Base-by-base conservation (phyloP, 192 early-diverging fungal species). In the Lunasporangiospora selenospora region DNA sequence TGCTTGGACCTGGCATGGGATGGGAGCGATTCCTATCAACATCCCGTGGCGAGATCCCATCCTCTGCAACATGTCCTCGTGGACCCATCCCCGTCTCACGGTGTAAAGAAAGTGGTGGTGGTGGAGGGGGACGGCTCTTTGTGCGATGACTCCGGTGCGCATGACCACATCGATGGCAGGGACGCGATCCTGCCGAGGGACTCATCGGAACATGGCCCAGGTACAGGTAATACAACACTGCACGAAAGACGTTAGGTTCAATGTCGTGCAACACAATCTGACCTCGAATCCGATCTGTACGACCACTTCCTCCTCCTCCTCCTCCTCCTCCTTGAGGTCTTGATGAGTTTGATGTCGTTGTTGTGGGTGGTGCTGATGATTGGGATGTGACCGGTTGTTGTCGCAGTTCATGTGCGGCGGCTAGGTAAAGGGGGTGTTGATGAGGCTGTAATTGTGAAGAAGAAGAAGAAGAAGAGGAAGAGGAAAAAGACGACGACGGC, bases 201-300 rank as follows among this genome's bases (percentile, higher is more conserved):
- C 44, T 45, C 3, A 36, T 18, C 3, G 69, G 69, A 23, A 73
- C 31, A 31, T 73, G 69, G 2, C 69, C 69, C 31, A 73, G 58
- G 26, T 73, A 73, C 69, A 73, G 62, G 61, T 45, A 73, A 26
- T 73, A 55, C 31, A 73, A 7, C 9, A 73, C 37, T 7, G 69
- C 69, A 6, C 61, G 53, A 30, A 73, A 53, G 0, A 58, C 54
- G 15, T 52, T 56, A 1, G 69, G 36, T 15, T 31, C 15, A 9
- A 38, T 27, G n/a, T 45, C 60, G 1, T 44, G 30, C 12, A 73
- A 29, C 26, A 47, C 53, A 2, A 73, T 31, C 46, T 38, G 32
- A 6, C 18, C 46, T 21, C 32, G 50, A 29, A 46, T 9, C 0
- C 46, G 59, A 29, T 16, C n/a, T n/a, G n/a, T n/a, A n/a, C n/a